These are phyloP conservation scores for Candida tammaniensis DNA, from an alignment of 805 yeast species.

Conservation along the genomic window DNA sequence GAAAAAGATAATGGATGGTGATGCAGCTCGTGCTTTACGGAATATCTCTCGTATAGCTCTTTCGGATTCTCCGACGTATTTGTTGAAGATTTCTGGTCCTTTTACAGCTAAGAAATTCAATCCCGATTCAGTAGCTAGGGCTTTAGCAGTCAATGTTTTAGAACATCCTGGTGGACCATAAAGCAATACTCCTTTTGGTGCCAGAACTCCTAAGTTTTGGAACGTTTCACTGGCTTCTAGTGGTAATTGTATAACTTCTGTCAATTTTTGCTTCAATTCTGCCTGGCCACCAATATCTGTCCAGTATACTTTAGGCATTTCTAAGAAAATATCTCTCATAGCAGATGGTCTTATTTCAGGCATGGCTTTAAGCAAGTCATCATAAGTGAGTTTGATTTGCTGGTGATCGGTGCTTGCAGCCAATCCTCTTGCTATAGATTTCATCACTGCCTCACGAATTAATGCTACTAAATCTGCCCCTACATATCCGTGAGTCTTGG, in stretches of 20 bases:
- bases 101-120: conserved; percentile 91
- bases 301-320: conserved; percentile 94
- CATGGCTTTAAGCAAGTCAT: conserved; percentile 70
- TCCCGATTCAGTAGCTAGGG: conserved; percentile 93
- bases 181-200: conserved; percentile 89
- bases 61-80: conserved; percentile 95
- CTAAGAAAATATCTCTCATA: conserved; percentile 92
- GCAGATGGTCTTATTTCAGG: conserved; percentile 90
- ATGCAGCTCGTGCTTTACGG: conserved; percentile 89
- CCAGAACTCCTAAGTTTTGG: conserved; percentile 69
- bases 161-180: conserved; percentile 99
- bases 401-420: conserved; percentile 20
- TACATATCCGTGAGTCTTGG: conserved; percentile 92
- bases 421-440: conserved; percentile 66
- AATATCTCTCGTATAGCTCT: conserved; percentile 90
- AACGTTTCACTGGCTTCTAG: conserved; percentile 79
- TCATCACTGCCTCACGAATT: conserved; percentile 84
- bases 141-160: conserved; percentile 91
- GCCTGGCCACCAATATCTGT: conserved; percentile 95
- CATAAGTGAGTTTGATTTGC: conserved; percentile 45
- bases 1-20: conserved; percentile 91
- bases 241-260: conserved; percentile 91
- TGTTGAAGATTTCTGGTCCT: conserved; percentile 94
- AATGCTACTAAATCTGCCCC: conserved; percentile 94
- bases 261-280: conserved; percentile 71